Conservation (phyloP, 2,329 filamentous ascomycete genomes). For the Proliferodiscus dingleyae region DNA sequence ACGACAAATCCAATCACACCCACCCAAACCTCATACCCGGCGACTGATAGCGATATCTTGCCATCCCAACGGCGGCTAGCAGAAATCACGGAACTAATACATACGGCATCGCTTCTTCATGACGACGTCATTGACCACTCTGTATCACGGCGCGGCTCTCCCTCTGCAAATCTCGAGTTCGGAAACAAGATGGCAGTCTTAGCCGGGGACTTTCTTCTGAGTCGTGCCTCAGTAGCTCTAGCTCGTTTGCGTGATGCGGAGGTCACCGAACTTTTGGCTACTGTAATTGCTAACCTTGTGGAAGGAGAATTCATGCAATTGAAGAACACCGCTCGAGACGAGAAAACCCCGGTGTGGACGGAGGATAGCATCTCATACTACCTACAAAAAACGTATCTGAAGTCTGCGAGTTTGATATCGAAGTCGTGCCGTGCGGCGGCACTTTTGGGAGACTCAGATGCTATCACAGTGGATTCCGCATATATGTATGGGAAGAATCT, state of each 20-base stretch:
- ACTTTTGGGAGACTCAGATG: constrained; percentile 71
- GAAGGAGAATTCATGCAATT: constrained; percentile 99
- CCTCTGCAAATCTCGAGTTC: constrained; percentile 90
- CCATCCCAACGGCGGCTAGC: constrained; percentile 90
- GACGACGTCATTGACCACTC: constrained; percentile 98
- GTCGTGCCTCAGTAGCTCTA: constrained; percentile 86
- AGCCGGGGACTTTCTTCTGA: constrained; percentile 93
- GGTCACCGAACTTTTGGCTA: constrained; percentile 89
- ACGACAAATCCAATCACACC: constrained; percentile 47
- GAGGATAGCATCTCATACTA: constrained; percentile 91
- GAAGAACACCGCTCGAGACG: constrained; percentile 89
- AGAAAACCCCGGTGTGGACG: constrained; percentile 77
- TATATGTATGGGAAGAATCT: constrained; percentile 92
- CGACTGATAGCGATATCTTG: constrained; percentile 63
- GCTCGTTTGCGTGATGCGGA: constrained; percentile 88
- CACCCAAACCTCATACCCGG: constrained; percentile 27
- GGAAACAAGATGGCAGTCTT: constrained; percentile 99
- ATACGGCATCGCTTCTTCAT: constrained; percentile 92
- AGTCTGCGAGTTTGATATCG: constrained; percentile 91
- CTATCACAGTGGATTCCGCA: constrained; percentile 79
- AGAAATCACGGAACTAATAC: constrained; percentile 95
- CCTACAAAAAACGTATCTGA: constrained; percentile 96
- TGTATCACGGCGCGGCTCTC: constrained; percentile 72
- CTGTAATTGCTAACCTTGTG: constrained; percentile 94
- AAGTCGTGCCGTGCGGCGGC: constrained; percentile 92